Base-by-base conservation (phyloP, 768 basidiomycete genomes). In the Auriscalpium vulgare region DNA sequence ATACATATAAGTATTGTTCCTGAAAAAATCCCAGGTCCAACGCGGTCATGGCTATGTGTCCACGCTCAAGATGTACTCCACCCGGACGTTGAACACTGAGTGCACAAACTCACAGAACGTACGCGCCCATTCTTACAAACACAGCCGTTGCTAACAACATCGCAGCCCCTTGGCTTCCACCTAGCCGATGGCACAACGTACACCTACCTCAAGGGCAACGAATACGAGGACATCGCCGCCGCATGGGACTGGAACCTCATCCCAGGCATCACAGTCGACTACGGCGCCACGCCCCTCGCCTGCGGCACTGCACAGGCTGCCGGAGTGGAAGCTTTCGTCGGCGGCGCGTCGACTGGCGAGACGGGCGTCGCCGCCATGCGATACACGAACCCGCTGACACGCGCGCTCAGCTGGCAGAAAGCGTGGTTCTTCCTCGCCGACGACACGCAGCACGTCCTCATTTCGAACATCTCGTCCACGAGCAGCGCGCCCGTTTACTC, bases 191-290 rank as follows among this genome's bases (percentile, higher is more conserved):
- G 86, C 3, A 75, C 77, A 0, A 65, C 82, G 10, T 81, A 83
- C 66, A 87, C 82, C 0, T 87, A 87, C 66, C 63, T 84, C 21
- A 69, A 69, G 50, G 87, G 87, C 13, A 71, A 80, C 61, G 87
- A 88, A 66, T 88, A 88, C 64, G 83, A 85, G 63, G 85, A 87
- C 62, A 88, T 88, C 37, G 69, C 80, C 4, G 86, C 80, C 3
- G 74, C 81, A 2, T 86, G 85, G 86, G 84, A 89, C 67, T 89
- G 87, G 87, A 82, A 87, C 60, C 75, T 86, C 8, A 81, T 89
- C 47, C 87, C 87, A 8, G 87, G 87, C 0, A 87, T 74, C 37
- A 88, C 87, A 2, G 75, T 78, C 38, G 82, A 87, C 64, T 85
- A 86, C 63, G 72, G 68, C 8, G 78, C 71, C 4, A 87, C 85